phyloP scores from a whole-genome alignment of 2,329 filamentous ascomycete genomes.

The Aspergillus hortae region DNA sequence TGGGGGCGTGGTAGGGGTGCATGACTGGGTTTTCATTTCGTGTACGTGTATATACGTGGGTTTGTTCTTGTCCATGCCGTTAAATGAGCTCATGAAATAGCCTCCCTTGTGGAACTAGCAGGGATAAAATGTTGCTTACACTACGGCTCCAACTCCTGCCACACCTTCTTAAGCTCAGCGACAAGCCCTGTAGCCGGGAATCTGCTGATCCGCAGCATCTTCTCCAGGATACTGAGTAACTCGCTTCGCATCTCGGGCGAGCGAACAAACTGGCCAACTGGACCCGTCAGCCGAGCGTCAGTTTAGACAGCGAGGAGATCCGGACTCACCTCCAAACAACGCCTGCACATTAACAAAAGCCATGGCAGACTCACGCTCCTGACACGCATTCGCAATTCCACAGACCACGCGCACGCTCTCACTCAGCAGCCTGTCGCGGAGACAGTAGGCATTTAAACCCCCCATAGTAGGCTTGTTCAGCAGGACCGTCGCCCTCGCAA shows the following conservation, averaged over 20 bases:
- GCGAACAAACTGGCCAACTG: conserved; percentile 15
- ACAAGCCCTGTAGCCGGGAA: conserved; percentile 12
- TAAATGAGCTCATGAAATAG: too few relatives aligned
- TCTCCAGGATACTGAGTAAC: conserved; percentile 9
- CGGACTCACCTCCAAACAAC: conserved; percentile 15
- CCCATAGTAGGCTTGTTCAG: conserved; percentile 50
- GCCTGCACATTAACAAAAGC: conserved; percentile 21
- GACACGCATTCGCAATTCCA: conserved; percentile 11
- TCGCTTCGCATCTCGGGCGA: conserved; percentile 9
- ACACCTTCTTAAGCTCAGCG: conserved; percentile 7
- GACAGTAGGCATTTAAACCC: conserved; percentile 45
- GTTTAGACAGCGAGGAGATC: not conserved
- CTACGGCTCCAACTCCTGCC: conserved; percentile 17
- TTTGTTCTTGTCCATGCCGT: not conserved
- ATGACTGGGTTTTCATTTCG: too few relatives aligned
- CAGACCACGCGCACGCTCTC: conserved; percentile 15
- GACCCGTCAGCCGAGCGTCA: not conserved
- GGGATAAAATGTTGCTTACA: too few relatives aligned
- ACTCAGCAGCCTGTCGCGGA: conserved; percentile 13
- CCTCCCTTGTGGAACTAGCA: too few relatives aligned
- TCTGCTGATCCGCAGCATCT: conserved; percentile 15
- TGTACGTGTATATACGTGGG: not conserved
- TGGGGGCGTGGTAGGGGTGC: conserved; percentile 26
- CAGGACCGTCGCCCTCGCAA: conserved; percentile 50
- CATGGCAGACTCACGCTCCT: conserved; percentile 15